These are phyloP conservation scores for Leishmania gerbilli DNA, from an alignment of 208 protist species.

Conservation along the genomic window DNA sequence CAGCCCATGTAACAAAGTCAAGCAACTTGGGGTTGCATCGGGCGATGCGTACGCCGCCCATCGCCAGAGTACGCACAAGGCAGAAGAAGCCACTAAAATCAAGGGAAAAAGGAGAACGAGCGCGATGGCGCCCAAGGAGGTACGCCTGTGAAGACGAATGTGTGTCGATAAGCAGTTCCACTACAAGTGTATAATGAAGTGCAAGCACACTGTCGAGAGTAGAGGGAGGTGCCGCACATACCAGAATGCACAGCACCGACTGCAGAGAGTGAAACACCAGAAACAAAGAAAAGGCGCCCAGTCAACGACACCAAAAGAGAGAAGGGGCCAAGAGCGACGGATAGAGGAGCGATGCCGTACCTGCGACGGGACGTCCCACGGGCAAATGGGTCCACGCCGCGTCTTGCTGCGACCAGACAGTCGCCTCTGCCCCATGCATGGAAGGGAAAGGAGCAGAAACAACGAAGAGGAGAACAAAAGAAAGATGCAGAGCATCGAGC, in stretches of 20 bases:
- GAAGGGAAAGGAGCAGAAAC: background rate
- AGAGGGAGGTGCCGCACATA: background rate
- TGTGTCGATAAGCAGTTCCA: background rate
- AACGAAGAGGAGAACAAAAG: background rate
- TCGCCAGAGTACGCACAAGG: slow-evolving; percentile 5
- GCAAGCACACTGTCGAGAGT: slow-evolving; percentile 12
- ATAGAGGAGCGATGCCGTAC: background rate
- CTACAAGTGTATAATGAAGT: background rate
- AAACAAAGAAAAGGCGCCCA: slow-evolving; percentile 12
- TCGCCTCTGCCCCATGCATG: background rate
- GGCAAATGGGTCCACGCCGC: background rate
- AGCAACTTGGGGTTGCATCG: slow-evolving; percentile 84
- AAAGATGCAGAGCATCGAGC: background rate
- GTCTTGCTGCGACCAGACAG: background rate
- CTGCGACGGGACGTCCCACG: background rate
- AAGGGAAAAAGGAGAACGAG: background rate
- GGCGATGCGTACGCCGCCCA: slow-evolving; percentile 59
- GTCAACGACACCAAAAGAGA: background rate
- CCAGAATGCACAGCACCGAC: background rate
- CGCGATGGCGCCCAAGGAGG: background rate
- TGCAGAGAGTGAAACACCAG: background rate
- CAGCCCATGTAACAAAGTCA: slow-evolving; percentile 90
- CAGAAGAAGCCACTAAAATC: background rate
- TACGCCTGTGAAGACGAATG: background rate
- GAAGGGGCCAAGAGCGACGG: background rate